Base-by-base conservation (phyloP, 257 asterid genomes). In the Voacanga thouarsii region DNA sequence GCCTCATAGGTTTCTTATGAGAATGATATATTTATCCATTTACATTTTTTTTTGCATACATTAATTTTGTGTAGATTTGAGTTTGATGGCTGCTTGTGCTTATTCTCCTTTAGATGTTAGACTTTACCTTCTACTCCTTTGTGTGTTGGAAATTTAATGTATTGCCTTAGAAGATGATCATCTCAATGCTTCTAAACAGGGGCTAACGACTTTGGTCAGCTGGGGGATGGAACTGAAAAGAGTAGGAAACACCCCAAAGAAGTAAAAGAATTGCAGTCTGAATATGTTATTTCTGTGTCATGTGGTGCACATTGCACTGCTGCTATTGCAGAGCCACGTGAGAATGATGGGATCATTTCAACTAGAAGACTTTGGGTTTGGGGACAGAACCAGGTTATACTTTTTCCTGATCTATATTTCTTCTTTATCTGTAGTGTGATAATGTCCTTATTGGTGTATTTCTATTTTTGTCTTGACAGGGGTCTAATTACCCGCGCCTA, bases 261-360 rank as follows among this genome's bases (percentile, higher is more conserved):
- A 84, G 97, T 95, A 76, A 87, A 83, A 84, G 90, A 83, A 60
- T 82, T 95, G 85, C 85, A 86, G 85, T 85, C 94, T 79, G 98
- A 96, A 84, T 90, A 83, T 76, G 98, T 94, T 78, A 77, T 91
- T 73, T 88, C 95, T 50, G 96, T 89, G 80, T 89, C 98, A 44
- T 93, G 99, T 85, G 99, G 99, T 71, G 97, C 97, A 68, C 97
- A 89, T 83, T 95, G 97, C 80, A 93, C 97, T 75, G 97, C 92
- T 30, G 98, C 97, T 53, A 89, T 95, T 78, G 96, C 98, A 57
- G 96, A 88, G 80, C 95, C 97, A 1, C 95, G 92, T 64, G 89
- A 92, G 81, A 90, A 90, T 37, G 97, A 92, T 89, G 98, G 94
- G 80, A 89, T 96, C 69, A 15, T 79, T 80, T 87, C 98, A 21